Evolutionary conservation across 495 filamentous ascomycete species (phyloP), one percentile per base, ranked within the genome.

Genomic region (Tuber calosporum): DNA sequence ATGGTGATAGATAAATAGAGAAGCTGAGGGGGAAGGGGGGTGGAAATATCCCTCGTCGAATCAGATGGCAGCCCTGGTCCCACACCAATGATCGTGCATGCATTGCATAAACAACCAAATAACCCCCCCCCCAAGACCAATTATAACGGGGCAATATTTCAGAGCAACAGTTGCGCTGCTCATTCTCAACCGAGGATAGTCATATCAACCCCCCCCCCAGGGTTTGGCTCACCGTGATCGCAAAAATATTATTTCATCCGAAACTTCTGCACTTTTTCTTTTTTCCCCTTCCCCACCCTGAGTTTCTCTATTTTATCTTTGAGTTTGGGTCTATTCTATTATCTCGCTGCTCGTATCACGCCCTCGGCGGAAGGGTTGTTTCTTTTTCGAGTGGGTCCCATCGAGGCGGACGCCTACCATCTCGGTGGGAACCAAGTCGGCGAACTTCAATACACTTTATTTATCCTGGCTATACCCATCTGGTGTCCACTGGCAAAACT

Each of bases 41-140:
- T 26, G 45, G 45, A 48, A 48, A 48, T 58, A 58, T 58, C 48
- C n/a, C 48, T 58, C 48, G 48, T 58, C 48, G 48, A 58, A 58
- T 58, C 48, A 58, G 9, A 26, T 58, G 48, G 48, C 9, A 22
- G 48, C 48, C 48, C 48, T 2, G n/a, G 48, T 58, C 48, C 48
- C 48, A 58, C 48, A 58, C 48, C n/a, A 26, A 58, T 30, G n/a
- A 58, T 58, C 5, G 48, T 58, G 48, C n/a, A 13, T 58, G 48
- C 48, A 58, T 58, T n/a, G 48, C 48, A 58, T 58, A 58, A 58
- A 58, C 9, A 58, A 30, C n/a, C 7, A 26, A 58, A 58, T 58
- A 13, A 11, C 48, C 48, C 39, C 37, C 39, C 37, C 11, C 2
- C 48, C 48, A 15, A 8, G 48, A 11, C 48, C 48, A 58, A 58